These are phyloP conservation scores for Pleurostoma richardsiae DNA, from an alignment of 2,329 filamentous ascomycete species.

Conservation along the genomic window DNA sequence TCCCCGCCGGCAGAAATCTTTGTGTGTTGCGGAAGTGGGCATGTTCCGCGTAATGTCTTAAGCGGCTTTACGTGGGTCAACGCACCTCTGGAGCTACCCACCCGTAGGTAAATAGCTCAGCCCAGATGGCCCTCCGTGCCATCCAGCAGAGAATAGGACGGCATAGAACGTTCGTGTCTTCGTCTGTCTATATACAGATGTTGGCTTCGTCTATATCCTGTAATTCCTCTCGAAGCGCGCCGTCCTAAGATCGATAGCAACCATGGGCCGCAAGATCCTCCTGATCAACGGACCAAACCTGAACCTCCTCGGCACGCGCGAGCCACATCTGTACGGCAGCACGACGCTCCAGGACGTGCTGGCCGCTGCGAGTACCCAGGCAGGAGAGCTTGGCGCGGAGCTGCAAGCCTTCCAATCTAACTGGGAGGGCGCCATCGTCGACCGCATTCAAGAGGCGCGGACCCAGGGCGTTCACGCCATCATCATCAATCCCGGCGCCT, in stretches of 20 bases:
- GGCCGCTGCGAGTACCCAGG: constrained; percentile 40
- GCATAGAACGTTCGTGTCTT: too few species aligned
- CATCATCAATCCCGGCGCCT: constrained; percentile 71
- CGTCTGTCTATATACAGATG: too few species aligned
- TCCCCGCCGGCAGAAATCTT: too few species aligned
- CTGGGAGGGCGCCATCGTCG: constrained; percentile 69
- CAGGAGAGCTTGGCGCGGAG: constrained; percentile 35
- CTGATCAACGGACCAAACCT: constrained; percentile 81
- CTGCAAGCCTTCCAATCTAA: constrained; percentile 69
- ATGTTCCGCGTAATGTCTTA: too few species aligned
- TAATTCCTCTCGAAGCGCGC: too few species aligned
- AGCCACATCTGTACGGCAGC: constrained; percentile 68
- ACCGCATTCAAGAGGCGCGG: constrained; percentile 63
- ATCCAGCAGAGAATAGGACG: too few species aligned
- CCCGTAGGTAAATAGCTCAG: too few species aligned
- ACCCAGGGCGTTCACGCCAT: constrained; percentile 51
- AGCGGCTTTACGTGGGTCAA: too few species aligned
- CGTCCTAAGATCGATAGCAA: constrained; percentile 8
- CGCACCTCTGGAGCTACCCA: too few species aligned
- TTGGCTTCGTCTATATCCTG: too few species aligned
- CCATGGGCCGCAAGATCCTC: constrained; percentile 46
- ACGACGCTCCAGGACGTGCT: constrained; percentile 63
- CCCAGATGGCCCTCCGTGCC: too few species aligned
- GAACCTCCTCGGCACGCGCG: constrained; percentile 71
- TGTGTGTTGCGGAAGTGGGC: too few species aligned